Evolutionary conservation across 2,329 filamentous ascomycete species (phyloP), one percentile per base, ranked within the genome.

Genomic region (Aspergillus bombycis): DNA sequence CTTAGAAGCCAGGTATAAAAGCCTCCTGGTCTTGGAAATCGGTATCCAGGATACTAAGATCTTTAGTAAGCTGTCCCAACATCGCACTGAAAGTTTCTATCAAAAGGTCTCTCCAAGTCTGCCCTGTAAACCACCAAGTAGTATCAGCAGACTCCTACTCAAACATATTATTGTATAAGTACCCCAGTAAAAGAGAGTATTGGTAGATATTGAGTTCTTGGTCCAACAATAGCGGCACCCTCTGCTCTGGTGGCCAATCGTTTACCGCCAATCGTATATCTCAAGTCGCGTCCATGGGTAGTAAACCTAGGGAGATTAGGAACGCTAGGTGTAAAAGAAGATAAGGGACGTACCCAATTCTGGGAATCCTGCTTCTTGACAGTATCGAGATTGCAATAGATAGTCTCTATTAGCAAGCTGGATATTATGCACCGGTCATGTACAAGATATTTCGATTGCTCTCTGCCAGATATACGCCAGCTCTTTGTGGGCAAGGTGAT

Each of bases 41-140:
- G 4, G 46, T 21, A 11, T 14, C 4, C 5, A 45, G 21, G 11
- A 6, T n/a, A 9, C 26, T 26, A 30, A 64, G 10, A 34, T 60
- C 63, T 52, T 53, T 56, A 19, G 60, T 60, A 16, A 65, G 55
- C 36, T 67, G 62, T 3, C 63, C 65, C 16, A 65, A 45, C 63
- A 65, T 65, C 26, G 62, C 43, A 32, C 63, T 63, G 28, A 63
- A 53, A 4, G 46, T 63, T 54, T 65, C 58, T n/a, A 5, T 53
- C 6, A 61, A 19, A 28, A 65, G 64, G 28, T 61, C 45, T 10
- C 46, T 54, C 64, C 56, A 64, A 21, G 53, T 58, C 32, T 65
- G 62, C 19, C 43, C 59, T 45, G 59, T 26, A n/a, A 16, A 62
- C 64, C 64, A 66, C 62, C 61, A 23, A 11, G n/a, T 9, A 12